Percentiles rank a stretch among this genome's conserved stretches.
Conservation (phyloP, 176 grass and related monocot genomes). For the Raddia guianensis region DNA sequence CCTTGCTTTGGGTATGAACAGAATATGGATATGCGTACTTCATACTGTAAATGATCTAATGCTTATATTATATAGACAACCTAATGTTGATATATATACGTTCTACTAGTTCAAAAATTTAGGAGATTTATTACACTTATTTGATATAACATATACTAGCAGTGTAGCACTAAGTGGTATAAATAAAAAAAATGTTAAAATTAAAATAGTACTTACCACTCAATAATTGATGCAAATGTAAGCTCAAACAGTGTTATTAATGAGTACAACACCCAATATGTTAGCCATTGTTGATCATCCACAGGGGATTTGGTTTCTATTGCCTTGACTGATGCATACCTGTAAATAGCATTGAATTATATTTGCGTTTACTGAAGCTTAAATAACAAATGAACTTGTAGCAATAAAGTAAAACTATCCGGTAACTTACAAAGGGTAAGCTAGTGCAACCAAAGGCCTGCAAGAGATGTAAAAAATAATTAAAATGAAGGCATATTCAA, state of each 20-base stretch:
- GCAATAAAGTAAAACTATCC: not conserved
- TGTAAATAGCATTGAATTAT: slow-evolving; percentile 23
- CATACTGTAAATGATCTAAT: not conserved
- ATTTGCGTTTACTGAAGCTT: slow-evolving; percentile 12
- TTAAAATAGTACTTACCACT: slow-evolving; percentile 48
- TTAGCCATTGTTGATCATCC: slow-evolving; percentile 83
- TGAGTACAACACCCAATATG: slow-evolving; percentile 81
- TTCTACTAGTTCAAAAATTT: not conserved
- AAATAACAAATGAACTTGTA: not conserved
- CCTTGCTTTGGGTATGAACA: slow-evolving; percentile 1
- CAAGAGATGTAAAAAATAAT: slow-evolving; percentile 24
- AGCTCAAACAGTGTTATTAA: slow-evolving; percentile 71
- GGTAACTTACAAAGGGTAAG: slow-evolving; percentile 73
- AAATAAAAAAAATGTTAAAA: not conserved
- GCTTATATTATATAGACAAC: not conserved
- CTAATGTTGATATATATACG: not conserved
- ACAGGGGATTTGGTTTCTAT: slow-evolving; percentile 69
- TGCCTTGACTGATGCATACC: slow-evolving; percentile 74
- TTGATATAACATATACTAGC: not conserved
- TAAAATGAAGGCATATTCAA: not conserved
- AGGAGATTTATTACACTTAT: not conserved
- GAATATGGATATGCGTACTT: slow-evolving; percentile 6
- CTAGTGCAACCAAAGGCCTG: slow-evolving; percentile 69
- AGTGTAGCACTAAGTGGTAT: not conserved
- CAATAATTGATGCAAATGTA: slow-evolving; percentile 63